Conservation (phyloP, 2,329 filamentous ascomycete genomes). For the Bimuria novae-zelandiae region DNA sequence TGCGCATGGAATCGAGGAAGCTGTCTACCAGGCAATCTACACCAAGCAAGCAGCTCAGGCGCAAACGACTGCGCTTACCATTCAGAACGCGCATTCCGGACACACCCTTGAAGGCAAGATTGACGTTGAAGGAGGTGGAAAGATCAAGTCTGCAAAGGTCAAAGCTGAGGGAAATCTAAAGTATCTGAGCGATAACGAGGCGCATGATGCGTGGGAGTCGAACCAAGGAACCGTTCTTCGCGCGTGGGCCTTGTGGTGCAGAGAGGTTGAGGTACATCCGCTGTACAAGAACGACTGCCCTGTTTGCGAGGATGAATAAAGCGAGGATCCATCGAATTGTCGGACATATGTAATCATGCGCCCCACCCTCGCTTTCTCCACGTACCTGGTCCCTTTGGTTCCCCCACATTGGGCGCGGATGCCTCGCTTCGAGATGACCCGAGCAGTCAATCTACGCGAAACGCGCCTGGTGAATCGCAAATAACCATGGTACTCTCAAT, state of each 20-base stretch:
- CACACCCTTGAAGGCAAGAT: conserved; percentile 47
- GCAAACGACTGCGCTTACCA: conserved; percentile 45
- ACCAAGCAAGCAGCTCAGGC: conserved; percentile 47
- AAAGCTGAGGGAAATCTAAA: conserved; percentile 49
- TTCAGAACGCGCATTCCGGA: conserved; percentile 42
- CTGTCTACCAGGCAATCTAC: conserved; percentile 52
- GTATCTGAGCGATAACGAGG: conserved; percentile 50
- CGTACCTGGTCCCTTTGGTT: too few relatives aligned
- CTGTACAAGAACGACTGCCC: conserved; percentile 49
- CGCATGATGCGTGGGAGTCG: conserved; percentile 47
- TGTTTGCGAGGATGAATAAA: conserved; percentile 29
- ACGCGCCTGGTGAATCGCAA: too few relatives aligned
- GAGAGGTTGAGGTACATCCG: conserved; percentile 46
- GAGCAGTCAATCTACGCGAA: too few relatives aligned
- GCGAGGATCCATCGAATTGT: not conserved
- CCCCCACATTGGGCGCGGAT: too few relatives aligned
- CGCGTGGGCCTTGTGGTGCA: conserved; percentile 52
- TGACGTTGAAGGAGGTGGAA: conserved; percentile 44
- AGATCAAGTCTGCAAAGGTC: conserved; percentile 47
- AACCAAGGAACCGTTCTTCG: conserved; percentile 40
- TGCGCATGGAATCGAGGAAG: conserved; percentile 50
- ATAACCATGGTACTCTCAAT: too few relatives aligned
- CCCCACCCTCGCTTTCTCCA: not conserved
- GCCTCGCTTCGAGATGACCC: too few relatives aligned
- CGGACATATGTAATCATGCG: too few relatives aligned